Evolutionary conservation across 2,329 filamentous ascomycete species (phyloP).

Genomic region (Verticillium longisporum): DNA sequence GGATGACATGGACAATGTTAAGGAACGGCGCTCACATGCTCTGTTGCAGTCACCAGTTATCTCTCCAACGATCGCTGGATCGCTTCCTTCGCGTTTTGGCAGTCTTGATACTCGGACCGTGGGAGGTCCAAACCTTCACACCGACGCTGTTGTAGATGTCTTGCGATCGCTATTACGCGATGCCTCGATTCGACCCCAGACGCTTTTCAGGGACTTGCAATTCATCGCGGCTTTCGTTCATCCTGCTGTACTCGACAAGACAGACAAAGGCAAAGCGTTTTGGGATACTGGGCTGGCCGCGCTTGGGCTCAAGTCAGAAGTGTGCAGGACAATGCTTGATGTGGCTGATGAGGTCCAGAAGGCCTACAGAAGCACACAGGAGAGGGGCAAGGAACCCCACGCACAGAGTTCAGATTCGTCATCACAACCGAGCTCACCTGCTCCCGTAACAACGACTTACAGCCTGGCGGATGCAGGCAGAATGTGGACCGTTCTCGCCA

Average conservation of each 20-base stretch:
- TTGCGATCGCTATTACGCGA: constrained; percentile 63
- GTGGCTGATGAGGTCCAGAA: constrained; percentile 48
- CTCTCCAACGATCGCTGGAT: constrained; percentile 17
- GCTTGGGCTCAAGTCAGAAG: constrained; percentile 79
- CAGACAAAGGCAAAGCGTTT: constrained; percentile 70
- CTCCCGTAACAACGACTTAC: constrained; percentile 52
- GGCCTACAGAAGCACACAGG: constrained; percentile 59
- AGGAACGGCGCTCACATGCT: constrained; percentile 58
- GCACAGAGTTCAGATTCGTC: constrained; percentile 10
- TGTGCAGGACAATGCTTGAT: constrained; percentile 72
- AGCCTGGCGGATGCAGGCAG: constrained; percentile 73
- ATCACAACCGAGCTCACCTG: constrained; percentile 29
- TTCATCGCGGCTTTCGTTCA: constrained; percentile 64
- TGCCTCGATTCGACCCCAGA: constrained; percentile 65
- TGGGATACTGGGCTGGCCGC: constrained; percentile 86
- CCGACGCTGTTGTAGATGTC: constrained; percentile 48
- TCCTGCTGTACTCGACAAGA: constrained; percentile 51
- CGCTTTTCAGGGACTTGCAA: constrained; percentile 75
- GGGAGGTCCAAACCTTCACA: not conserved
- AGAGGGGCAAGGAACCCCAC: constrained; percentile 27
- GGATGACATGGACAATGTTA: constrained; percentile 63
- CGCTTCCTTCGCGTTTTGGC: not conserved
- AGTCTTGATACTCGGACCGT: not conserved
- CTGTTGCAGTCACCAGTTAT: constrained; percentile 28
- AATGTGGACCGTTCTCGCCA: constrained; percentile 90